Conservation (phyloP, 2,329 filamentous ascomycete genomes). For the Tolypocladium tropicale region DNA sequence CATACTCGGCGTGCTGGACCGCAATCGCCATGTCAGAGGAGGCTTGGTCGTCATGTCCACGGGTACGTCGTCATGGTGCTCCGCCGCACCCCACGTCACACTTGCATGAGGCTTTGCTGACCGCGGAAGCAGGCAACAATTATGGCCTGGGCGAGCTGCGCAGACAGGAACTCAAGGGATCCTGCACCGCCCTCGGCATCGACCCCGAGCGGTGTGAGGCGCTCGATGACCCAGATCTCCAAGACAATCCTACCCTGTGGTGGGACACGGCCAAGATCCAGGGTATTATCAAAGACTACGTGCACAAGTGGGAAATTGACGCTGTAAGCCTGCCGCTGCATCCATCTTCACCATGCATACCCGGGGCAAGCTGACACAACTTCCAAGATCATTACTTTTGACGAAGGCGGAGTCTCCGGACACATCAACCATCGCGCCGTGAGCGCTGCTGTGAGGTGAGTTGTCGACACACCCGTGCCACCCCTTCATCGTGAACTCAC, state of each 20-base stretch:
- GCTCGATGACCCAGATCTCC: slow-evolving; percentile 22
- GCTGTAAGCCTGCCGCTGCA: slow-evolving; percentile 11
- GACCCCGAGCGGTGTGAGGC: slow-evolving; percentile 17
- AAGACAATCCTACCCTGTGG: slow-evolving; percentile 27
- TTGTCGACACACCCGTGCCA: not conserved
- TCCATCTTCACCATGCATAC: not conserved
- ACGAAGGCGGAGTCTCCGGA: slow-evolving; percentile 26
- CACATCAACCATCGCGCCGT: slow-evolving; percentile 30
- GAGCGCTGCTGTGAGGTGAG: slow-evolving; percentile 25
- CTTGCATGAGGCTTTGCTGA: not conserved
- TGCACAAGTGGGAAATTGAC: slow-evolving; percentile 25
- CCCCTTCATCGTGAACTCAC: not conserved
- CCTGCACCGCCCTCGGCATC: slow-evolving; percentile 18
- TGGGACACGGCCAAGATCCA: slow-evolving; percentile 24
- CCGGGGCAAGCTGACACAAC: not conserved
- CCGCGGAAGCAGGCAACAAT: slow-evolving; percentile 13
- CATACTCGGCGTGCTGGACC: slow-evolving; percentile 18
- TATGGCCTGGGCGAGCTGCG: slow-evolving; percentile 19
- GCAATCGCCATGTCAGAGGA: slow-evolving; percentile 14
- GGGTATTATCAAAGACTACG: slow-evolving; percentile 19
- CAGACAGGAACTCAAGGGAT: slow-evolving; percentile 16
- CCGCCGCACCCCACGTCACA: not conserved
- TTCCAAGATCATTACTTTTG: slow-evolving; percentile 27
- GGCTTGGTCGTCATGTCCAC: slow-evolving; percentile 21
- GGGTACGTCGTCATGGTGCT: slow-evolving; percentile 3